These are phyloP conservation scores for Cordyceps sp. DNA, from an alignment of 2,329 filamentous ascomycete genomes.

Conservation along the genomic window DNA sequence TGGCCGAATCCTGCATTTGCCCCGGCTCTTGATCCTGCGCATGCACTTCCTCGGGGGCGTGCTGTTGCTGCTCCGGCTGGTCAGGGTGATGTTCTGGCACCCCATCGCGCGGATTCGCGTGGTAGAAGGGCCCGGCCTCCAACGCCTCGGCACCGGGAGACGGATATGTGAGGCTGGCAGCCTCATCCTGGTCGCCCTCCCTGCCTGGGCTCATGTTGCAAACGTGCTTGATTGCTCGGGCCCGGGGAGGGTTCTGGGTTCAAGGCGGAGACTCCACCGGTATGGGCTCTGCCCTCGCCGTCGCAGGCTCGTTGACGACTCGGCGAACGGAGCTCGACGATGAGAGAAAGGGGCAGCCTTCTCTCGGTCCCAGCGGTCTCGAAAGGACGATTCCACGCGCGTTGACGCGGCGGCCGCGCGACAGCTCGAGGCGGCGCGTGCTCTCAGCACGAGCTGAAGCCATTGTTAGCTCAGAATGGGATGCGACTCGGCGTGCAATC, in stretches of 20 bases:
- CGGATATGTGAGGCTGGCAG: constrained; percentile 25
- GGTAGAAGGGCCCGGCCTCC: constrained; percentile 26
- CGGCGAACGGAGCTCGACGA: not conserved
- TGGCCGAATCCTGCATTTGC: constrained; percentile 16
- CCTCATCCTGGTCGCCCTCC: constrained; percentile 18
- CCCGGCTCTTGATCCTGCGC: constrained; percentile 14
- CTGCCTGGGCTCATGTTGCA: constrained; percentile 15
- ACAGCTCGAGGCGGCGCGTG: constrained; percentile 3
- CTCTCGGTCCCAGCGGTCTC: no score
- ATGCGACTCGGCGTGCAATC: not conserved
- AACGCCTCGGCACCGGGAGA: constrained; percentile 27
- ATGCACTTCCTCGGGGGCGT: constrained; percentile 12
- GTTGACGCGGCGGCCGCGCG: constrained; percentile 2
- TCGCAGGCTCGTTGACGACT: not conserved
- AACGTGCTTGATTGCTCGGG: no score
- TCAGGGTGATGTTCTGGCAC: constrained; percentile 9
- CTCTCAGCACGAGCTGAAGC: constrained; percentile 4
- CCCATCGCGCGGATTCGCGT: constrained; percentile 18
- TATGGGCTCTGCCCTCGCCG: not conserved
- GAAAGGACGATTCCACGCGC: not conserved
- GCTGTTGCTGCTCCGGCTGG: constrained; percentile 8
- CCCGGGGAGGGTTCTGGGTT: no score
- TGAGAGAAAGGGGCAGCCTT: not conserved
- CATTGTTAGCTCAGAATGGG: constrained; percentile 7
- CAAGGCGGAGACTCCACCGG: no score